Base-by-base conservation (phyloP, 805 yeast genomes). In the Yamadazyma endophytica region DNA sequence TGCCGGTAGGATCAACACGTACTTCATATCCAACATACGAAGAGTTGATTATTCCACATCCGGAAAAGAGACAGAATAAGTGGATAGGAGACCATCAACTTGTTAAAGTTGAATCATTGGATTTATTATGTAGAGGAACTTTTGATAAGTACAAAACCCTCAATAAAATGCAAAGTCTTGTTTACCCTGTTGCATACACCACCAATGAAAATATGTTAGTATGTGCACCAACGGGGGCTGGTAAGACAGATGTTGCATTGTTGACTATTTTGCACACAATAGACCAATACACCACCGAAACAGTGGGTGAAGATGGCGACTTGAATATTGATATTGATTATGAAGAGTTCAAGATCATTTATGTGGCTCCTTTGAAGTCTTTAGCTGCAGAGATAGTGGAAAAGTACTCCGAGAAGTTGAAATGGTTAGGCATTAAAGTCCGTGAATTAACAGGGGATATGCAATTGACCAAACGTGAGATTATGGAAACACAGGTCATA, bases 141-240 rank as follows among this genome's bases (percentile, higher is more conserved):
- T 92, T 92, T 55, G 73, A 73, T 36, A 79, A 80, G 18, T 92
- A 92, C 55, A 68, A 74, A 36, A 72, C 83, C 0, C 66, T 90
- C 43, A 90, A 90, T 58, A 74, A 83, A 44, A 83, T 92, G 73
- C 98, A 90, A 58, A 82, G 95, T 12, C 65, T 92, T 39, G 94
- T 90, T 2, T 92, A 70, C 44, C 95, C 95, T 0, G 86, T 89
- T 9, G 97, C 96, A 0, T 92, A 90, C 54, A 78, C 82, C 33
- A 82, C 97, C 4, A 88, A 85, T 54, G 97, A 90, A 48, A 90
- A 90, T 50, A 85, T 92, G 96, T 64, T 89, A 30, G 87, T 89
- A 4, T 89, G 97, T 75, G 96, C 97, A 0, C 97, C 97, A 1
- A 89, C 97, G 0, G 97, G 97, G 70, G 96, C 97, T 5, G 97